A percentile compares a stretch with the other conserved stretches of the same genome.
Conservation (phyloP, 441 rosid species). For the Corymbia citriodora region DNA sequence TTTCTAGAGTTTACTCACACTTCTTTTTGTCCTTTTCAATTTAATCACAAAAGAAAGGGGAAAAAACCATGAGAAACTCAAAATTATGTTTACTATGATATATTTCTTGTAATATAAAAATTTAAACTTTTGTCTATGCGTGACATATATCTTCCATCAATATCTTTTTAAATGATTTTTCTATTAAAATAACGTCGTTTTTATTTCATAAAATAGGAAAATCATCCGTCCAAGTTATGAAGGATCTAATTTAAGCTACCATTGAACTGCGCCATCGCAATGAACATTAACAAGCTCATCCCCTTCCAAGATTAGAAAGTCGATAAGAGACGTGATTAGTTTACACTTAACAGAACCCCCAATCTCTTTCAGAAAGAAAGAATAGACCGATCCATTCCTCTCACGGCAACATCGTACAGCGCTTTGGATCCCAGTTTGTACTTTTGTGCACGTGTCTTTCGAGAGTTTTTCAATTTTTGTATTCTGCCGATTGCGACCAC, state of each 20-base stretch:
- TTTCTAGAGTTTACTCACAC: not conserved
- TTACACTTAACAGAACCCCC: not conserved
- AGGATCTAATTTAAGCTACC: not conserved
- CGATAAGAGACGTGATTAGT: not conserved
- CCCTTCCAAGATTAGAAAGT: not conserved
- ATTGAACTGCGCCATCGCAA: not conserved
- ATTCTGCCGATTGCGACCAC: not conserved
- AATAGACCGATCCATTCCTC: not conserved
- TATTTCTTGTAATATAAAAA: too few species aligned
- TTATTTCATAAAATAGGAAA: not conserved
- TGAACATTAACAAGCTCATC: not conserved
- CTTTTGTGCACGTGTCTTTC: not conserved
- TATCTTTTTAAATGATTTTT: too few species aligned
- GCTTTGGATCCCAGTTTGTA: not conserved
- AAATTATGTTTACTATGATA: too few species aligned
- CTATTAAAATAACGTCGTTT: rapidly evolving
- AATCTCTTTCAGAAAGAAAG: not conserved
- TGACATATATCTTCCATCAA: rapidly evolving
- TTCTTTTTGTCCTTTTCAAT: not conserved
- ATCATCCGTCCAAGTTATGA: not conserved
- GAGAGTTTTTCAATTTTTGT: not conserved
- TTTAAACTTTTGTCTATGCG: too few species aligned
- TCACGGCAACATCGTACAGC: not conserved
- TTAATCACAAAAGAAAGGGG: too few species aligned
- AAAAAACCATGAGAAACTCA: not conserved